Percentiles rank a stretch among this genome's conserved stretches.
Conservation (phyloP, 75 land plant genomes). For the Picea glauca region DNA sequence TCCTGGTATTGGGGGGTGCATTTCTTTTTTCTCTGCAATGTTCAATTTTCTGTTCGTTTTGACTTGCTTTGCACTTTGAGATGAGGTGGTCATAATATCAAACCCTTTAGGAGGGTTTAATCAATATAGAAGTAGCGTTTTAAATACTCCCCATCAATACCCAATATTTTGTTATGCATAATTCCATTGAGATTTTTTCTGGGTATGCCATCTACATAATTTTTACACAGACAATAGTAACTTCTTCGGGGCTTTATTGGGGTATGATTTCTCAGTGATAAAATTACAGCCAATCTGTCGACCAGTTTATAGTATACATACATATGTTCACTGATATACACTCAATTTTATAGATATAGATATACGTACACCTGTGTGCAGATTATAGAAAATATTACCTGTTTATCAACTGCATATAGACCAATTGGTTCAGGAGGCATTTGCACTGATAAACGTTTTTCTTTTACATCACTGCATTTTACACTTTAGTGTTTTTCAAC, state of each 20-base stretch:
- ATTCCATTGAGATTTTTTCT: neutral
- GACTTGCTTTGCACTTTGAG: neutral
- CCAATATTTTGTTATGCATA: neutral
- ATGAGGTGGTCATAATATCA: neutral
- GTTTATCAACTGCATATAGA: neutral
- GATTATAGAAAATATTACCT: neutral
- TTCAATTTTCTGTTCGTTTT: neutral
- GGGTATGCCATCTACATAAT: too few relatives aligned
- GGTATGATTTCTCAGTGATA: too few relatives aligned
- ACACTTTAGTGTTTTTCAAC: neutral
- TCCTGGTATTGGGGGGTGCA: neutral
- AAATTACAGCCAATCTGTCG: too few relatives aligned
- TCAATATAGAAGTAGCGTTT: neutral
- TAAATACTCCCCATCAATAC: neutral
- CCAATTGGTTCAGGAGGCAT: neutral
- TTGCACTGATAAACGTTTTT: neutral
- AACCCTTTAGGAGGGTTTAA: conserved; percentile 3
- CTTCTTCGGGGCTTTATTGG: too few relatives aligned
- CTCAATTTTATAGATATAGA: too few relatives aligned
- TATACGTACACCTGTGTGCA: too few relatives aligned
- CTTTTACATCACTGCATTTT: neutral
- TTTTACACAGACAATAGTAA: too few relatives aligned
- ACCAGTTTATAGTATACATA: too few relatives aligned
- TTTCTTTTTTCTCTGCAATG: neutral
- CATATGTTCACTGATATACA: too few relatives aligned